phyloP scores from a whole-genome alignment of 306 rosid genomes.

The Pyrus bretschneideri region DNA sequence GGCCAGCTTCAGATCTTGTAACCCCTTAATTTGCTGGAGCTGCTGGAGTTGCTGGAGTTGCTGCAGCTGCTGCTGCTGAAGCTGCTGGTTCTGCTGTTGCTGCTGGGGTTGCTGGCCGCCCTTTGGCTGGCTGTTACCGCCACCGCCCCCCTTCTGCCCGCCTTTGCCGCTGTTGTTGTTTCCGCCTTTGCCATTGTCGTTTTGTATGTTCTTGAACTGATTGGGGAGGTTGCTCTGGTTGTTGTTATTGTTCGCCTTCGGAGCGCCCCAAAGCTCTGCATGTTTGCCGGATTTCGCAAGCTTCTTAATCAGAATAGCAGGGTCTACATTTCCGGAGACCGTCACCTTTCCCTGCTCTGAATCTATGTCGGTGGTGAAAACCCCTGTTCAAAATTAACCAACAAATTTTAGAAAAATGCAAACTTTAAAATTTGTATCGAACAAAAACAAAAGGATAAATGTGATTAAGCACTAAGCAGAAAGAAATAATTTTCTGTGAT shows the following conservation, averaged over 20 bases:
- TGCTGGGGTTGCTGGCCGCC: conserved; percentile 16
- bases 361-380: conserved; percentile 76
- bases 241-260: conserved; percentile 38
- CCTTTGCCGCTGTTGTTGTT: conserved; percentile 29
- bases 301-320: conserved; percentile 74
- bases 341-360: conserved; percentile 91
- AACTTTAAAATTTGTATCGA: not conserved
- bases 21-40: conserved; percentile 66
- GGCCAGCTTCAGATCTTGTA: conserved; percentile 65
- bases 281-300: conserved; percentile 82
- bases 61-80: conserved; percentile 19
- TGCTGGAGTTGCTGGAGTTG: conserved; percentile 45
- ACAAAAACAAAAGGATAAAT: not conserved
- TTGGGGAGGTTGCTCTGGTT: conserved; percentile 37
- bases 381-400: conserved; percentile 41
- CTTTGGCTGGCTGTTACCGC: conserved; percentile 29
- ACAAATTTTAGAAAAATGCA: not conserved
- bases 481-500: not conserved
- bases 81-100: conserved; percentile 12
- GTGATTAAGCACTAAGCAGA: not conserved
- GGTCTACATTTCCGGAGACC: conserved; percentile 85
- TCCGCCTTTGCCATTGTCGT: conserved; percentile 54
- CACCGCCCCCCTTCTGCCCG: conserved; percentile 31
- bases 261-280: conserved; percentile 76
- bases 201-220: conserved; percentile 69